Evolutionary conservation across 805 yeast species (phyloP), one percentile per base, ranked within the genome.

Genomic region (Metschnikowia lachancei): DNA sequence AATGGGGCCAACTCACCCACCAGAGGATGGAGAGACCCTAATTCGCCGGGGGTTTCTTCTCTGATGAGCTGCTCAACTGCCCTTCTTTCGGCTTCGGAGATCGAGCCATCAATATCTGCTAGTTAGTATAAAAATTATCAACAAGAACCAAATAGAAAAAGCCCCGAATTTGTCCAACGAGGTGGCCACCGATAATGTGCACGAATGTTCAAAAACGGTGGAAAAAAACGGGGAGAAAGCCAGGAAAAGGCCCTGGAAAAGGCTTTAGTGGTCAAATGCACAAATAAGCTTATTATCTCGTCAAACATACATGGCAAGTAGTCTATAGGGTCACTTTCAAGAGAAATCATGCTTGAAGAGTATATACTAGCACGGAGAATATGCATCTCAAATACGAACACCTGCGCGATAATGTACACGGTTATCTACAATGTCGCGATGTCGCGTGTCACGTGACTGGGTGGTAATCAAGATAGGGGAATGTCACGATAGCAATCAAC

Each of bases 261-360:
- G n/a, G n/a, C n/a, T n/a, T n/a, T n/a, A n/a, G n/a, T n/a, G n/a
- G n/a, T n/a, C n/a, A n/a, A n/a, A n/a, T n/a, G n/a, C n/a, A n/a
- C n/a, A n/a, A n/a, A n/a, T n/a, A n/a, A n/a, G 32, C 32, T n/a
- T 29, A 5, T n/a, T 10, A 7, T 3, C 13, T 7, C 3, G 10
- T 3, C 9, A 18, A 49, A 68, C 74, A 48, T 69, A 69, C 74
- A 67, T 11, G 71, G 72, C 34, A 74, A 60, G 38, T 70, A 65
- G 39, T 74, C 77, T 37, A 46, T 24, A 13, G 43, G 35, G 24
- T 39, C 43, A n/a, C 7, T 20, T 16, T 35, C 47, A 9, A 45
- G 14, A 22, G 43, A 35, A 17, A 39, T n/a, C 47, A 45, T 45
- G 5, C 11, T n/a, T 29, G 24, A 22, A 22, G 24, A 22, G 8